Evolutionary conservation across 495 filamentous ascomycete genomes (phyloP), one percentile per base, ranked within the genome.

Genomic region (Penicillium manginii): DNA sequence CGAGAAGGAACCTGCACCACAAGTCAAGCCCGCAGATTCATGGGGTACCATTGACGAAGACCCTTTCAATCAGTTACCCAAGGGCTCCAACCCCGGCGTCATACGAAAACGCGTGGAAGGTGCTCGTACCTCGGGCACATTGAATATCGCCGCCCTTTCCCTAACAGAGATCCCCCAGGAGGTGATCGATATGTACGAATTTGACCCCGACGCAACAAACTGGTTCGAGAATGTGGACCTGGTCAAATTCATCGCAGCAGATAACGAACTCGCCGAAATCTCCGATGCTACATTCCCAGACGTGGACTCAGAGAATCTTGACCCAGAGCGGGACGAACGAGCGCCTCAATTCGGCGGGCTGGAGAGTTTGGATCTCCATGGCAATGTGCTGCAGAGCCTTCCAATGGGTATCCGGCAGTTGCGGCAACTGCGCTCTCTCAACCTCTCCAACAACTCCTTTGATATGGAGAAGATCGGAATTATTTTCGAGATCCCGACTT

Each of bases 171-270:
- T 99, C 10, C 96, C 94, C 2, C 72, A 81, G 1, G 91, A 93
- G 63, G 91, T 98, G 2, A 73, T 96, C 76, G 85, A 85, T 18
- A 98, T 99, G 94, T 98, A 97, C 67, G 82, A 85, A 46, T 81
- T 81, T 37, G 87, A 88, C 57, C 77, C 90, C 6, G 83, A 88
- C 37, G 68, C 81, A 39, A 66, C 74, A 1, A 82, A 88, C 43
- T 98, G 94, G 94, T 93, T 92, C 29, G 93, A 98, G 73, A 88
- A 88, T 53, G 92, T 99, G 14, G 96, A 98, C 69, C 77, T 99
- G n/a, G 87, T 88, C 9, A 86, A 89, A 54, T 84, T 99, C 49
- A 85, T 93, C 61, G 92, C 90, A 32, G 93, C 94, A 12, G 93
- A 97, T 68, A 98, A 99, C 68, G 92, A 97, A 67, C 67, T 99